phyloP scores from a whole-genome alignment of 495 filamentous ascomycete genomes.

The Copromyces sp. region DNA sequence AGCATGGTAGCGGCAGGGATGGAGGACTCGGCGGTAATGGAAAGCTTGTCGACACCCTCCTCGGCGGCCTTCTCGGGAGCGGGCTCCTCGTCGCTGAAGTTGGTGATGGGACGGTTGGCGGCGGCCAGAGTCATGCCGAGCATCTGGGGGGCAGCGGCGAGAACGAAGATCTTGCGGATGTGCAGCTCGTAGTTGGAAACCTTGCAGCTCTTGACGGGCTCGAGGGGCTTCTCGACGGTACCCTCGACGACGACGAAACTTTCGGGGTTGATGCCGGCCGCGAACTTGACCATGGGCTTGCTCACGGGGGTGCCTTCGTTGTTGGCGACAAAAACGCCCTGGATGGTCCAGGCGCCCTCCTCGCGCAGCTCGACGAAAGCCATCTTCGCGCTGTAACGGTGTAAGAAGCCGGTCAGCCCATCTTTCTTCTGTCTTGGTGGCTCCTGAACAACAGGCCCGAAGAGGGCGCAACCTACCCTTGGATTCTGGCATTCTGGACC shows the following conservation, averaged over 20 bases:
- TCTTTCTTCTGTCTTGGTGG: background rate
- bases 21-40: conserved; percentile 24
- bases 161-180: conserved; percentile 69
- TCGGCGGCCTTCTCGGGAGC: conserved; percentile 38
- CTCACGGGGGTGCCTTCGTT: conserved; percentile 44
- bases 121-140: conserved; percentile 59
- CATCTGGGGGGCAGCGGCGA: conserved; percentile 47
- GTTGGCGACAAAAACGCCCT: conserved; percentile 56
- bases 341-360: conserved; percentile 47
- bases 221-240: conserved; percentile 66
- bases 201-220: conserved; percentile 70
- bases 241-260: conserved; percentile 77
- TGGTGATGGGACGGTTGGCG: conserved; percentile 56
- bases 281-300: conserved; percentile 92
- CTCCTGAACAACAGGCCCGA: background rate
- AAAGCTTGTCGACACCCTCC: conserved; percentile 47
- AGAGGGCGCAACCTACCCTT: conserved; percentile 31
- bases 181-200: conserved; percentile 76
- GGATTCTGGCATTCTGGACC: conserved; percentile 76
- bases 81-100: conserved; percentile 49
- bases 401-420: background rate
- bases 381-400: conserved; percentile 57
- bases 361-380: conserved; percentile 84
- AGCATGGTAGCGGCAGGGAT: conserved; percentile 59
- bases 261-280: conserved; percentile 62